Conservation (phyloP, 2,329 filamentous ascomycete species). For the Beauveria sp. region DNA sequence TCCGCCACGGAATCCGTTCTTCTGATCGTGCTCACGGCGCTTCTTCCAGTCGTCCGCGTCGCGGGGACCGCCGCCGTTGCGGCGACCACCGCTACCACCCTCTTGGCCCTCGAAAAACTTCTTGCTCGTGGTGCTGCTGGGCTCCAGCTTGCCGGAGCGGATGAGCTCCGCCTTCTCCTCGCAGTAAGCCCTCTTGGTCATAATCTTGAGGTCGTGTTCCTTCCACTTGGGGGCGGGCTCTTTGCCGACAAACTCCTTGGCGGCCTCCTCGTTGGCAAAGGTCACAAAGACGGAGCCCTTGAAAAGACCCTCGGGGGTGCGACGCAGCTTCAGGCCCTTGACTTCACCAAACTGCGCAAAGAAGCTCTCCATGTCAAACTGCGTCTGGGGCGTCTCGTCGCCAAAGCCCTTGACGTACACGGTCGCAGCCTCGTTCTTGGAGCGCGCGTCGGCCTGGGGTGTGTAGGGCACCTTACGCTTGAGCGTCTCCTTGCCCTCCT, state of each 20-base stretch:
- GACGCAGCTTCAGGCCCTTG: conserved; percentile 80
- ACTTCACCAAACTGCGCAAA: conserved; percentile 74
- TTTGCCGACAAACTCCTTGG: conserved; percentile 70
- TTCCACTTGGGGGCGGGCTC: conserved; percentile 82
- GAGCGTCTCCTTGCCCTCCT: conserved; percentile 62
- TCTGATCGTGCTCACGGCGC: conserved; percentile 54
- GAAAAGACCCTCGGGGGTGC: conserved; percentile 64
- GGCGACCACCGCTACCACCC: conserved; percentile 22
- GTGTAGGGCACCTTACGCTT: conserved; percentile 69
- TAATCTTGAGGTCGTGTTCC: conserved; percentile 69
- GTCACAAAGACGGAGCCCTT: conserved; percentile 97
- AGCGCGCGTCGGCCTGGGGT: conserved; percentile 49
- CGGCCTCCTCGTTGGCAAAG: conserved; percentile 71
- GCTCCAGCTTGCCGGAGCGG: conserved; percentile 59
- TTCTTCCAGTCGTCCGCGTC: conserved; percentile 56
- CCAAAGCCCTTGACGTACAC: conserved; percentile 95
- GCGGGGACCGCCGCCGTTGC: conserved; percentile 31
- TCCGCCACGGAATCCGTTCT: conserved; percentile 47
- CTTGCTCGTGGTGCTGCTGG: conserved; percentile 36
- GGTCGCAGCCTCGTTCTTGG: conserved; percentile 62
- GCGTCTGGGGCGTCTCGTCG: conserved; percentile 71
- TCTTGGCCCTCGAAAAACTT: conserved; percentile 44
- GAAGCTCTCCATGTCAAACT: conserved; percentile 91
- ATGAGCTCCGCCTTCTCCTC: conserved; percentile 69
- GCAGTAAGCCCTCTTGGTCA: conserved; percentile 83